phyloP scores from a whole-genome alignment of 495 filamentous ascomycete genomes.

The Podospora appendiculata region DNA sequence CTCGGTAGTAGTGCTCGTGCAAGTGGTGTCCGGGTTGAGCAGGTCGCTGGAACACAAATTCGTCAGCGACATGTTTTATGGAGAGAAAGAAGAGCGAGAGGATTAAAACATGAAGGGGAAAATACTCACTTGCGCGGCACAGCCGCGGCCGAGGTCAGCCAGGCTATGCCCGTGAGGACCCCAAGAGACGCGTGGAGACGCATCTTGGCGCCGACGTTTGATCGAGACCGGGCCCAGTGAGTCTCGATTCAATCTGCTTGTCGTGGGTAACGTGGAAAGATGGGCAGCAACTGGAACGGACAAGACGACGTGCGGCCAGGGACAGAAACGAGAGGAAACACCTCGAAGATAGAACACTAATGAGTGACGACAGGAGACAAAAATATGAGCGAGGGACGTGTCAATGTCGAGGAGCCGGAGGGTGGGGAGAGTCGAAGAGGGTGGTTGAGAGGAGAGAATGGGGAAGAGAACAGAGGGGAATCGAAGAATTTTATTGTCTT shows the following conservation, averaged over 20 bases:
- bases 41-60: slow-evolving; percentile 1
- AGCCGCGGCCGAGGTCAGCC: slow-evolving; percentile 11
- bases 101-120: not conserved
- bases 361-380: not conserved
- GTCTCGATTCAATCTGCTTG: not conserved
- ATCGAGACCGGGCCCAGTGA: not conserved
- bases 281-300: too few species aligned
- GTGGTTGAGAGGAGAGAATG: not conserved
- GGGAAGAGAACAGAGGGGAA: not conserved
- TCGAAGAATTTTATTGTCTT: not conserved
- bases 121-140: slow-evolving; percentile 18
- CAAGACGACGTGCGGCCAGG: not conserved
- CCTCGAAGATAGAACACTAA: not conserved
- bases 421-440: not conserved
- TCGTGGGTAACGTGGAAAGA: too few species aligned
- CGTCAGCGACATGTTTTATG: slow-evolving; percentile 3
- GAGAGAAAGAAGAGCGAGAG: not conserved
- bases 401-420: not conserved
- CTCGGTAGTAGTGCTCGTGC: slow-evolving; percentile 11
- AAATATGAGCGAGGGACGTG: not conserved
- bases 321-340: not conserved
- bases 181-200: slow-evolving; percentile 15
- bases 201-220: slow-evolving; percentile 13
- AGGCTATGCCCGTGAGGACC: slow-evolving; percentile 11
- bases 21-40: slow-evolving; percentile 9